Conservation (phyloP, 257 asterid species). For the Haberlea rhodopensis region DNA sequence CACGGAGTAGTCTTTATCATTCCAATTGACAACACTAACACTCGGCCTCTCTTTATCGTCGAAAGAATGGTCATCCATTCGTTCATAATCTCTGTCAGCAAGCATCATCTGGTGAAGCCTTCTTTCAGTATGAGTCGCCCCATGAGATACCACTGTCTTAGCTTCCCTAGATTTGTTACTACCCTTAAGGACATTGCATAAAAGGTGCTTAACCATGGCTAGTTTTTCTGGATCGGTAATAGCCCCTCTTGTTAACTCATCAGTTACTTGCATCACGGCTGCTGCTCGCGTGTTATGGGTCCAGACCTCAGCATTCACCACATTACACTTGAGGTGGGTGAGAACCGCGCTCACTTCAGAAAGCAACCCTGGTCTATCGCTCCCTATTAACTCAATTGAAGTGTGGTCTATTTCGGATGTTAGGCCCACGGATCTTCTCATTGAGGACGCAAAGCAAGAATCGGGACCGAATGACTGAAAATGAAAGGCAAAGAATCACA, state of each 20-base stretch:
- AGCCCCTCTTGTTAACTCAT: slow-evolving; percentile 62
- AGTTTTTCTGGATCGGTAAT: slow-evolving; percentile 60
- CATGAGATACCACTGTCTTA: slow-evolving; percentile 70
- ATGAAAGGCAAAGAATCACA: slow-evolving; percentile 28
- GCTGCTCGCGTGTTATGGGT: slow-evolving; percentile 98
- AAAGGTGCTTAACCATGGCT: slow-evolving; percentile 54
- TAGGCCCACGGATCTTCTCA: slow-evolving; percentile 90
- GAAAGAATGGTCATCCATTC: slow-evolving; percentile 37
- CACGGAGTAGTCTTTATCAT: slow-evolving; percentile 83
- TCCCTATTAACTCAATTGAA: slow-evolving; percentile 80
- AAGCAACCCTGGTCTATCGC: slow-evolving; percentile 89
- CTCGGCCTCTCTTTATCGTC: slow-evolving; percentile 67
- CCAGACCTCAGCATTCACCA: slow-evolving; percentile 95
- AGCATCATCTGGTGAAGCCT: slow-evolving; percentile 98
- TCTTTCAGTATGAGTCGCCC: slow-evolving; percentile 70
- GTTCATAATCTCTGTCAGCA: slow-evolving; percentile 84
- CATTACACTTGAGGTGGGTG: slow-evolving; percentile 84
- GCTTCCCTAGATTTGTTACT: slow-evolving; percentile 77
- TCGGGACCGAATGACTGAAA: slow-evolving; percentile 97
- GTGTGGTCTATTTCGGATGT: slow-evolving; percentile 72
- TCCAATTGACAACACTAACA: slow-evolving; percentile 91
- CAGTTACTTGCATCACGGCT: slow-evolving; percentile 90
- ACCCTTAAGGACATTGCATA: slow-evolving; percentile 81
- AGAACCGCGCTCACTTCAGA: slow-evolving; percentile 98
- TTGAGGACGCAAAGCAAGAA: slow-evolving; percentile 92